A percentile compares a stretch with the other conserved stretches of the same genome.
Evolutionary conservation across 1,139 yeast species (phyloP).

Genomic region (Saccharomyces hybrid): DNA sequence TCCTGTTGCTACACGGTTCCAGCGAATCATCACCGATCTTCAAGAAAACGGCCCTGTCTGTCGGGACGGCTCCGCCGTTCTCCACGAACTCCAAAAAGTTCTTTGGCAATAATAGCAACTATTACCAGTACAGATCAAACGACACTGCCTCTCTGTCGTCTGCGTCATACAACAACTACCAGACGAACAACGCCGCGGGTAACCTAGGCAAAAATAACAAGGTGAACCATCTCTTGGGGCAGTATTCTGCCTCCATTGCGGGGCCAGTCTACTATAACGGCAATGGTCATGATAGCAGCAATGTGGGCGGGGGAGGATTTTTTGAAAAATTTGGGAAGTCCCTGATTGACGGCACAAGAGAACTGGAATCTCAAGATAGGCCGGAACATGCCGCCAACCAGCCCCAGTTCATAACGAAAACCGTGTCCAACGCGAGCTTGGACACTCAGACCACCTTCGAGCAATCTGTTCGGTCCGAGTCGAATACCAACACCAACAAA

Average conservation of each 20-base stretch:
- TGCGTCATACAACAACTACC: slow-evolving; percentile 9
- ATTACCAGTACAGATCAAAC: slow-evolving; percentile 2
- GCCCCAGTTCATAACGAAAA: slow-evolving; percentile 1
- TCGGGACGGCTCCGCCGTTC: slow-evolving; percentile 22
- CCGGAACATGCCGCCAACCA: background rate
- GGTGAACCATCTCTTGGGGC: slow-evolving; percentile 1
- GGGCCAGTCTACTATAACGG: slow-evolving; percentile 4
- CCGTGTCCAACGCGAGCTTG: background rate
- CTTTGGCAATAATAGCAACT: slow-evolving; percentile 1
- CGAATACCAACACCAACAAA: background rate
- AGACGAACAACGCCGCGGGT: slow-evolving; percentile 5
- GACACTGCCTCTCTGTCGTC: slow-evolving; percentile 3
- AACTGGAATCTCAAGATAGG: slow-evolving; percentile 19
- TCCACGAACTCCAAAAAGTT: background rate
- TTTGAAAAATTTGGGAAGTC: slow-evolving; percentile 32
- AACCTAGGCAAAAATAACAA: background rate
- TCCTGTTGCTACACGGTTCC: slow-evolving; percentile 8
- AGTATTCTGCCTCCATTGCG: slow-evolving; percentile 7
- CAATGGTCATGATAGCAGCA: slow-evolving; percentile 2
- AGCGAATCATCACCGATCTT: slow-evolving; percentile 2
- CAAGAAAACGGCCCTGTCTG: slow-evolving; percentile 18
- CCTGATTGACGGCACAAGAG: slow-evolving; percentile 31
- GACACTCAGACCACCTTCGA: slow-evolving; percentile 8
- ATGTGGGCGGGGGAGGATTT: slow-evolving; percentile 20
- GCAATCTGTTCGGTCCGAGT: background rate